Conservation (phyloP, 768 basidiomycete genomes). For the Terana coerulea region DNA sequence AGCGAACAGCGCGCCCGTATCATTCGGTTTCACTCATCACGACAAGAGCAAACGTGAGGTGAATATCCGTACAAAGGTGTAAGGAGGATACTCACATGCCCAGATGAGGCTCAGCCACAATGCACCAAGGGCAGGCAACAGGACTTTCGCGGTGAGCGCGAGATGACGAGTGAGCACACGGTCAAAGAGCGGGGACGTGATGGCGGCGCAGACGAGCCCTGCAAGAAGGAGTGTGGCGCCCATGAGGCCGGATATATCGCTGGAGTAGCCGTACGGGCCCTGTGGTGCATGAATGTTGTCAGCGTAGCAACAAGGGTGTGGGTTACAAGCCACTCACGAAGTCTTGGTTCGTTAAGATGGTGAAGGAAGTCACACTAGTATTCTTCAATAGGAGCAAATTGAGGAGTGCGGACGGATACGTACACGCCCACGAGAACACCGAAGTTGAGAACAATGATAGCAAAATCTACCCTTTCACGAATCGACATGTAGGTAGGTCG, state of each 20-base stretch:
- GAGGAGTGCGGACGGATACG: constrained; percentile 17
- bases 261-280: constrained; percentile 72
- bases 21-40: constrained; percentile 54
- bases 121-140: constrained; percentile 57
- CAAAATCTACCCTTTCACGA: constrained; percentile 70
- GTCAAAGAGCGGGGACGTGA: constrained; percentile 75
- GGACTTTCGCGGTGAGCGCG: constrained; percentile 51
- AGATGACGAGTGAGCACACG: constrained; percentile 77
- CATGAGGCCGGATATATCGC: constrained; percentile 62
- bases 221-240: constrained; percentile 65
- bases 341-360: constrained; percentile 63
- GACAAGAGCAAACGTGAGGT: not conserved
- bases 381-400: not conserved
- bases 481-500: constrained; percentile 46
- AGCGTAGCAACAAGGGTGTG: not conserved
- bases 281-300: constrained; percentile 26
- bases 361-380: constrained; percentile 56
- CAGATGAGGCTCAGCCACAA: constrained; percentile 77
- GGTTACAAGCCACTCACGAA: constrained; percentile 46
- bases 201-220: constrained; percentile 64
- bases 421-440: constrained; percentile 63
- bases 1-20: constrained; percentile 55
- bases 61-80: not conserved
- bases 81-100: constrained; percentile 50
- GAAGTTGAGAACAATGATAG: constrained; percentile 55